Evolutionary conservation across 2,329 filamentous ascomycete genomes (phyloP).

Genomic region (Fusarium devonianum): DNA sequence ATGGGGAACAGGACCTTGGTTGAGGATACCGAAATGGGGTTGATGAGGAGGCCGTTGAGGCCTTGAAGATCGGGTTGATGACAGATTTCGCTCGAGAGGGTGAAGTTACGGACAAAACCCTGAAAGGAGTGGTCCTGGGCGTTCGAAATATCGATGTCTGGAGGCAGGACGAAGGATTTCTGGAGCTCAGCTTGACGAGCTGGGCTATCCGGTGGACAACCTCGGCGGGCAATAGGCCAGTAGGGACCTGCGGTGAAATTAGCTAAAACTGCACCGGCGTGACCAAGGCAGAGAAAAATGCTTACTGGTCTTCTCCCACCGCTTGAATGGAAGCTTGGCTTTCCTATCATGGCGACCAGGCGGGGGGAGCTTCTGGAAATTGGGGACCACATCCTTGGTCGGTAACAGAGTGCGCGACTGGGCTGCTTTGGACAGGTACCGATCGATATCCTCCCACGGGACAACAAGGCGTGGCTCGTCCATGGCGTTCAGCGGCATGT

Average conservation of each 20-base stretch:
- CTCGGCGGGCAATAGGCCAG: constrained; percentile 65
- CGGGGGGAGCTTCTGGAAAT: constrained; percentile 53
- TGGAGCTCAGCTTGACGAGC: constrained; percentile 59
- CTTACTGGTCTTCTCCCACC: constrained; percentile 62
- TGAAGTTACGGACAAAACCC: constrained; percentile 69
- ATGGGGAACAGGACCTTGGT: constrained; percentile 68
- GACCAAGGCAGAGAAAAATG: neutral
- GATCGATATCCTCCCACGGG: constrained; percentile 67
- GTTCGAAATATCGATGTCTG: constrained; percentile 54
- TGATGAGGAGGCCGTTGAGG: constrained; percentile 70
- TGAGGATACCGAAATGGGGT: constrained; percentile 62
- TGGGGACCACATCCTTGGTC: constrained; percentile 53
- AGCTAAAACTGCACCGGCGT: neutral
- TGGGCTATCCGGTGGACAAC: constrained; percentile 68
- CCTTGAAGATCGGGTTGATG: constrained; percentile 70
- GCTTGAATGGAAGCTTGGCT: constrained; percentile 49
- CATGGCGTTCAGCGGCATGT: constrained; percentile 71
- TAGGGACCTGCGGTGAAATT: constrained; percentile 53
- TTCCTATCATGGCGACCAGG: constrained; percentile 48
- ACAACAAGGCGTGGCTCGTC: constrained; percentile 71
- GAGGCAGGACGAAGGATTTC: constrained; percentile 54
- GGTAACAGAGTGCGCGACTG: constrained; percentile 54
- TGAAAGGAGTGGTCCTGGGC: constrained; percentile 58
- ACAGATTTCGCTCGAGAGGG: constrained; percentile 67
- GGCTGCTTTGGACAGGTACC: constrained; percentile 60